These are phyloP conservation scores for Coprinopsis marcescibilis DNA, from an alignment of 768 basidiomycete genomes.

Conservation along the genomic window DNA sequence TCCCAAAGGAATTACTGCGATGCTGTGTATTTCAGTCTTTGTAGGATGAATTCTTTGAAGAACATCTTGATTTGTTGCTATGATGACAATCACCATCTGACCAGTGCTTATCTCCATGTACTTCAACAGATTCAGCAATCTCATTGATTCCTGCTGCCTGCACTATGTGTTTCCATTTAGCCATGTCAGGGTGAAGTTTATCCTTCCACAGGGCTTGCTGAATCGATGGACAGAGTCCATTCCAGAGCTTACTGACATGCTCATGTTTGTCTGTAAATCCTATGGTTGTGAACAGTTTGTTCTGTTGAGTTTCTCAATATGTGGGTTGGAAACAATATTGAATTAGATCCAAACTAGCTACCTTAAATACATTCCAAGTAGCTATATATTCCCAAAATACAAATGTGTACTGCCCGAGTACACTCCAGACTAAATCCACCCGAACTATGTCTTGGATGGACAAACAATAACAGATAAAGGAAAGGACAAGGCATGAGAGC, in stretches of 20 bases:
- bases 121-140: slow-evolving; percentile 14
- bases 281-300: slow-evolving; percentile 28
- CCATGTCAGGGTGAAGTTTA: slow-evolving; percentile 21
- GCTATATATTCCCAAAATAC: background rate
- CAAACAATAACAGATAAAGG: background rate
- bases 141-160: slow-evolving; percentile 26
- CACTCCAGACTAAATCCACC: background rate
- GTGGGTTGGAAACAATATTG: background rate
- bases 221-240: slow-evolving; percentile 20
- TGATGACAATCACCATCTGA: background rate
- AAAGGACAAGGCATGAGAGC: too few species aligned
- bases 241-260: slow-evolving; percentile 29
- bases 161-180: slow-evolving; percentile 20
- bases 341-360: background rate
- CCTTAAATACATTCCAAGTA: background rate
- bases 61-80: too few species aligned
- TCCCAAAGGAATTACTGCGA: too few species aligned
- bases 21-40: too few species aligned
- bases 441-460: background rate
- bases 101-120: background rate
- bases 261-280: slow-evolving; percentile 23
- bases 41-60: too few species aligned
- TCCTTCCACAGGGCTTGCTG: slow-evolving; percentile 26
- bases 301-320: too few species aligned
- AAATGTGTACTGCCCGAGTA: background rate